These are phyloP conservation scores for Camellia sinensis DNA, from an alignment of 148 eudicot genomes.

Conservation along the genomic window DNA sequence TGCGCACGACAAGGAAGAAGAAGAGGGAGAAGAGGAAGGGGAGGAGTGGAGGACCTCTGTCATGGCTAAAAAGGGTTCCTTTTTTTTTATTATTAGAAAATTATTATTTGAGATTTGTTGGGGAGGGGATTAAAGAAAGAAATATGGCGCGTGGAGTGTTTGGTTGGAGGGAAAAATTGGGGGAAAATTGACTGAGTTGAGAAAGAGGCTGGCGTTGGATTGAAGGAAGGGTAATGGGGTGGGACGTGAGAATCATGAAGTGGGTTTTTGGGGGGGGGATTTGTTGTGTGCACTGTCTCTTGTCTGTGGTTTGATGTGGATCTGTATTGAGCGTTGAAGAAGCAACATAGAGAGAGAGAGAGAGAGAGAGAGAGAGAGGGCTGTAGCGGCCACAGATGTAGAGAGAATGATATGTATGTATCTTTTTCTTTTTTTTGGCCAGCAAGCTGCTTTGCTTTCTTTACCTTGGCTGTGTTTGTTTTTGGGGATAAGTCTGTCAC, in stretches of 20 bases:
- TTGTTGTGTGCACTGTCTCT: conserved; percentile 7
- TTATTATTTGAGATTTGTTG: conserved; percentile 3
- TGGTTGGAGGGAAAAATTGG: background rate
- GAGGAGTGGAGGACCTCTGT: conserved; percentile 88
- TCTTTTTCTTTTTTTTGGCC: too few species aligned
- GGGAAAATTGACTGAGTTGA: background rate
- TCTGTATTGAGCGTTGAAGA: conserved; percentile 26
- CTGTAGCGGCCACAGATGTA: too few species aligned
- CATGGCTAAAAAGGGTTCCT: conserved; percentile 31
- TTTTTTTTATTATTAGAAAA: conserved; percentile 13
- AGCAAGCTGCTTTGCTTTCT: too few species aligned
- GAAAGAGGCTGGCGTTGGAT: conserved; percentile 4
- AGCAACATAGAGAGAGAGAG: conserved; percentile 12
- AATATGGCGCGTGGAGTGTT: background rate
- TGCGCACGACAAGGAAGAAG: conserved; percentile 25
- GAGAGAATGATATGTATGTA: too few species aligned
- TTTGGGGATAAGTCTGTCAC: too few species aligned
- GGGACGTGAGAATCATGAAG: conserved; percentile 18
- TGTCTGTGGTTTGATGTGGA: conserved; percentile 6
- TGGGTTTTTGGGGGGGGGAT: background rate
- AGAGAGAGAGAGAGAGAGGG: conserved; percentile 3
- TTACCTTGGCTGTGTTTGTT: too few species aligned
- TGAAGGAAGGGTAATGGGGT: background rate
- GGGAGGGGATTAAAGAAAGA: conserved; percentile 21
- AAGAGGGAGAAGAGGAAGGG: conserved; percentile 41